Evolutionary conservation across 805 yeast species (phyloP), one percentile per base, ranked within the genome.

Genomic region (Candida alai): DNA sequence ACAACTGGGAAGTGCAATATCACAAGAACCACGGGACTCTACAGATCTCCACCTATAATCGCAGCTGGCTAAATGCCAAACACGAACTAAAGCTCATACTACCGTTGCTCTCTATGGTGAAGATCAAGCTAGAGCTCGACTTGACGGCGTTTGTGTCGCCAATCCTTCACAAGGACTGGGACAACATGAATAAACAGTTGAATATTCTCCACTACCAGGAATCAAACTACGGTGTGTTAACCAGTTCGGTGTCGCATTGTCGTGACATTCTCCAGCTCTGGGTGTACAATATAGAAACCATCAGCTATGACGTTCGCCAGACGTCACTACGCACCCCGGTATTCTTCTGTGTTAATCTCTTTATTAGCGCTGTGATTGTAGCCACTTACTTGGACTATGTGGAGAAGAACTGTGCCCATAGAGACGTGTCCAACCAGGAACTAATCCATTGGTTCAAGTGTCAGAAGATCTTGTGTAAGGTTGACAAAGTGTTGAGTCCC

Each of bases 321-420:
- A 76, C 84, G 0, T 76, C 85, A 1, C 69, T 81, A 20, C 64
- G 87, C 43, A 81, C 90, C 0, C 93, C 93, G 1, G 82, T 82
- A 18, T 82, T 80, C 53, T 80, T 84, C 48, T 70, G 82, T 19
- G 78, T 87, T 1, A 79, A 87, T 51, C 70, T 81, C 18, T 80
- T 80, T 48, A 73, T 81, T 1, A 64, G 87, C 2, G 61, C 78
- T 9, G 58, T 82, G 35, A 60, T 83, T 22, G 68, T 82, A 34
- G 74, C 86, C 2, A 85, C 80, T 46, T 80, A 73, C 46, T 56
- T 83, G 43, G 66, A 70, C 36, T 60, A 69, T 4, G 62, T 80
- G 14, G 93, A 84, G 46, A 36, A 51, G 24, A 49, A 56, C 32
- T 38, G 31, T 15, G 38, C 5, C 28, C 35, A 27, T 19, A 24